These are phyloP conservation scores for Calonectria leucothoes DNA, from an alignment of 2,329 filamentous ascomycete species.

Conservation along the genomic window DNA sequence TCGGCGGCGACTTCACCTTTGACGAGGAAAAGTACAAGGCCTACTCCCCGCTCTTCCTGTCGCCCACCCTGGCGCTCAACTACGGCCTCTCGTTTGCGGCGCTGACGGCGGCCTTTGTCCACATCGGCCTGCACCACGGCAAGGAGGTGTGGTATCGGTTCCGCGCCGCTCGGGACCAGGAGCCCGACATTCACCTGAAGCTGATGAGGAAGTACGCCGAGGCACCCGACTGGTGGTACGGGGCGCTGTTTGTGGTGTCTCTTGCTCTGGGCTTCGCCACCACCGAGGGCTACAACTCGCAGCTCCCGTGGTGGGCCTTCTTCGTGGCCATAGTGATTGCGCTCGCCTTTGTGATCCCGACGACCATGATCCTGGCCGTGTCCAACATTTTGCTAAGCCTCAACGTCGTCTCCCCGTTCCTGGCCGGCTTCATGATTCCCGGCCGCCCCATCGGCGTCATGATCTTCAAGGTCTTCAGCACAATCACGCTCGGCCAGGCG, in stretches of 20 bases:
- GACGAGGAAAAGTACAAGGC: conserved; percentile 60
- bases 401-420: conserved; percentile 54
- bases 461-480: conserved; percentile 43
- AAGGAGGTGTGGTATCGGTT: conserved; percentile 58
- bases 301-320: conserved; percentile 45
- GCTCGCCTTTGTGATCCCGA: conserved; percentile 38
- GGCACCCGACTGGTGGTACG: conserved; percentile 55
- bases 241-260: conserved; percentile 44
- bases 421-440: conserved; percentile 42
- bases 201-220: conserved; percentile 49
- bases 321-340: conserved; percentile 42
- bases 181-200: conserved; percentile 49
- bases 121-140: conserved; percentile 51
- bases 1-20: conserved; percentile 59
- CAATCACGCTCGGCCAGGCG: conserved; percentile 50
- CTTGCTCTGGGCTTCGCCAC: conserved; percentile 48
- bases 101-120: conserved; percentile 57
- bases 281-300: conserved; percentile 38
- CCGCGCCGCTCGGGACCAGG: conserved; percentile 57
- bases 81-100: conserved; percentile 57
- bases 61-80: conserved; percentile 57
- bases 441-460: conserved; percentile 39
- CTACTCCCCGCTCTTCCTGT: conserved; percentile 66
- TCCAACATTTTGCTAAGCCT: conserved; percentile 52
- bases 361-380: conserved; percentile 46